Percentiles rank a stretch among this genome's conserved stretches.
Evolutionary conservation across 2,329 filamentous ascomycete genomes (phyloP).

Genomic region (Sporothrix brunneoviolacea): DNA sequence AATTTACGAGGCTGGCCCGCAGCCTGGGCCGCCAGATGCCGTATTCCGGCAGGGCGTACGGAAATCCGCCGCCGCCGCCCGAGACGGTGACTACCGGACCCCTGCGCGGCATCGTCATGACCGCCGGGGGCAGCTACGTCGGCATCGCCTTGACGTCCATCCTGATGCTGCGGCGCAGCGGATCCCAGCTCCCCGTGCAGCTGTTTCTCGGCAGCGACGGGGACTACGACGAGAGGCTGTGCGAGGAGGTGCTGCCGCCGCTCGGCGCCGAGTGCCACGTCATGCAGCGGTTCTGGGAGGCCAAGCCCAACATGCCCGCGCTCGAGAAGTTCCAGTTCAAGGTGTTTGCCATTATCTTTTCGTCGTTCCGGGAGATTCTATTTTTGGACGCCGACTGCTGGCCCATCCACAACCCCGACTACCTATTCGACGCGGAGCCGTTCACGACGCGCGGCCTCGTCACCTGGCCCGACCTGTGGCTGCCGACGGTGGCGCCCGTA

Average conservation of each 20-base stretch:
- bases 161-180: slow-evolving; percentile 44
- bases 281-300: slow-evolving; percentile 24
- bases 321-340: slow-evolving; percentile 48
- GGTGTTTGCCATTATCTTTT: slow-evolving; percentile 49
- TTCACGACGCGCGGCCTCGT: slow-evolving; percentile 47
- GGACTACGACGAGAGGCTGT: slow-evolving; percentile 27
- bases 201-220: slow-evolving; percentile 29
- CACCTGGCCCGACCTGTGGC: slow-evolving; percentile 52
- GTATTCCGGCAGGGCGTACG: not conserved
- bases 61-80: not conserved
- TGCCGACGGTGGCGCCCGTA: slow-evolving; percentile 32
- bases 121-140: slow-evolving; percentile 40
- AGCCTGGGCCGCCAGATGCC: slow-evolving; percentile 9
- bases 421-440: slow-evolving; percentile 44
- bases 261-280: slow-evolving; percentile 29
- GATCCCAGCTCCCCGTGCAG: slow-evolving; percentile 42
- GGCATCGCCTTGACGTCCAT: slow-evolving; percentile 44
- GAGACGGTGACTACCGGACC: not conserved
- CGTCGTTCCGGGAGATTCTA: slow-evolving; percentile 51
- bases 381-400: slow-evolving; percentile 54
- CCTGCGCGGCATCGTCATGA: slow-evolving; percentile 44
- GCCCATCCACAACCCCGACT: slow-evolving; percentile 32
- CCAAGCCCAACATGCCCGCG: slow-evolving; percentile 15
- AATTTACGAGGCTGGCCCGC: not conserved
- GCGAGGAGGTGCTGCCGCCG: slow-evolving; percentile 24